Base-by-base conservation (phyloP, 2,329 filamentous ascomycete species). In the Clarireedia hainanense region DNA sequence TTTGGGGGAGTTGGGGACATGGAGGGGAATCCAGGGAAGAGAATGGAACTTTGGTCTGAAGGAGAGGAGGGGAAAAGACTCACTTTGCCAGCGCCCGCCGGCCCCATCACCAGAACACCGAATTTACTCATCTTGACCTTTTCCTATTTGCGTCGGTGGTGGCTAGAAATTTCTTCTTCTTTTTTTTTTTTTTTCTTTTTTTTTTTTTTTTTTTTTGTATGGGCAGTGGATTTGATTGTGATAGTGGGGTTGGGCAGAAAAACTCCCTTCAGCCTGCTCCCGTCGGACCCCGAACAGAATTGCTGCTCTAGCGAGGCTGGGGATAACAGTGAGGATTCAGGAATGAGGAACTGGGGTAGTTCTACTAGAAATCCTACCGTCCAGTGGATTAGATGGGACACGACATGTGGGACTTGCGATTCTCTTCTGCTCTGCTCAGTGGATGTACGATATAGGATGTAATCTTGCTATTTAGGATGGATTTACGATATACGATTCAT, bases 31-130 rank as follows among this genome's bases (percentile, higher is more conserved):
- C 12, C 5, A 50, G 57, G 20, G 51, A 40, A 26, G 6, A 12
- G 36, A 47, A 52, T 53, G 75, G 62, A 73, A 26, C n/a, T 37
- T 20, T 30, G 10, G 2, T 30, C 27, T 10, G 27, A 30, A 30
- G 27, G 27, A 30, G 7, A 30, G 12, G 27, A 30, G 6, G 27
- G 27, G 7, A 26, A 30, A 17, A 17, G 30, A 52, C 50, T 39
- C 42, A 86, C 85, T 80, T 96, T 99, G 74, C 94, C 94, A 23
- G 91, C 91, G 63, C 91, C 94, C 20, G 94, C 92, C 58, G 92
- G 94, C 71, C 94, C 94, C 87, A 97, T 96, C 59, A 97, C 86
- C 73, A 97, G 85, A 62, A 89, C 85, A 52, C 94, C 94, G 70
- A 91, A 97, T 73, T 96, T 96, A 73, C 88, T 92, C 90, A 95